Evolutionary conservation across 179 eudicot species (phyloP).

Genomic region (Beta corolliflora): DNA sequence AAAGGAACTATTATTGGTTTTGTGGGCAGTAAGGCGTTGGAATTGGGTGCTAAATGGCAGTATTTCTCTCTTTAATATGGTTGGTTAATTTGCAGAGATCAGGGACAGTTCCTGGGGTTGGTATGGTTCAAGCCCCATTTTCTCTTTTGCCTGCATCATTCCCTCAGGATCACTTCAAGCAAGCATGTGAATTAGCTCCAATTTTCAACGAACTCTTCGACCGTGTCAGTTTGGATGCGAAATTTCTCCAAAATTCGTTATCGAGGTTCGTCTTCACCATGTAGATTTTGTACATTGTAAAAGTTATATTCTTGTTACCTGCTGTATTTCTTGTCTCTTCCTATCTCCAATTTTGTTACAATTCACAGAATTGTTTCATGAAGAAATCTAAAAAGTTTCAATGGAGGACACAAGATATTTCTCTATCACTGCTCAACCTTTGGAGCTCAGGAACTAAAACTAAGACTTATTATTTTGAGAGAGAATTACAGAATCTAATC

Average conservation of each 20-base stretch:
- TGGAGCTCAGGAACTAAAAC: no score
- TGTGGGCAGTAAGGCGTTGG: neutral
- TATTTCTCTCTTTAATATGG: constrained; percentile 3
- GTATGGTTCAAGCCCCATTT: constrained; percentile 91
- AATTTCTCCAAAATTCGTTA: constrained; percentile 82
- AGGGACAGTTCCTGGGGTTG: constrained; percentile 86
- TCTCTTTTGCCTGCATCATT: constrained; percentile 80
- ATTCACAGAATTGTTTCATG: no score
- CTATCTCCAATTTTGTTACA: neutral
- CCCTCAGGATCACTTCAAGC: constrained; percentile 66
- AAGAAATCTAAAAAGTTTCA: no score
- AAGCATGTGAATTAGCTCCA: constrained; percentile 93
- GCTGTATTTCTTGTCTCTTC: neutral
- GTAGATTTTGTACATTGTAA: constrained; percentile 25
- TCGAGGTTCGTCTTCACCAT: constrained; percentile 58
- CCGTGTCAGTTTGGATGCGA: constrained; percentile 90
- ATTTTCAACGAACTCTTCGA: constrained; percentile 91
- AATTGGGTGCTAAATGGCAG: neutral
- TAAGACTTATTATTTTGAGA: no score
- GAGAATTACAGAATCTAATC: no score
- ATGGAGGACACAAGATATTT: no score
- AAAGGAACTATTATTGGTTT: neutral
- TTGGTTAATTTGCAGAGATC: constrained; percentile 64
- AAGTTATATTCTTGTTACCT: constrained; percentile 19
- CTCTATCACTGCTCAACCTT: no score